Evolutionary conservation across 176 grass and related monocot genomes (phyloP).

Genomic region (Aegilops tauschii): DNA sequence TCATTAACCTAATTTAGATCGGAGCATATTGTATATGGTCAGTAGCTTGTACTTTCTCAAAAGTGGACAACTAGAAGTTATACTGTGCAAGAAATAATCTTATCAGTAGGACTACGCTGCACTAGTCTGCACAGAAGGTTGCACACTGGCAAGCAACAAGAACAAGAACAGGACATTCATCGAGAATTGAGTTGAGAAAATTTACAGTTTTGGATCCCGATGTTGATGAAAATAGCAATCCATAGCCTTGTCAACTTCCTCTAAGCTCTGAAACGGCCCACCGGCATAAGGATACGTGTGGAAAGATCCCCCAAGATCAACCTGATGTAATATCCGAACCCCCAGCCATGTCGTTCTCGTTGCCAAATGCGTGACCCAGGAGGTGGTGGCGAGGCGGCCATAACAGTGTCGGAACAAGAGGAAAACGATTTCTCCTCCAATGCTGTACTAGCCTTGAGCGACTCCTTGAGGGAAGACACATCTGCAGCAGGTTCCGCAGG

Average conservation of each 20-base stretch:
- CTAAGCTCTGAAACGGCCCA: not conserved
- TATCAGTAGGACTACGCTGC: not conserved
- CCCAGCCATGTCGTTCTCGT: not conserved
- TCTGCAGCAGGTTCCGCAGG: not conserved
- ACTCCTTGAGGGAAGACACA: not conserved
- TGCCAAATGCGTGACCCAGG: not conserved
- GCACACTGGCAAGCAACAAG: not conserved
- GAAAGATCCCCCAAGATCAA: not conserved
- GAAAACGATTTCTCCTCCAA: not conserved
- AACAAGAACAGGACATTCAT: not conserved
- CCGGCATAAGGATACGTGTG: not conserved
- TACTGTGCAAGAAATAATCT: not conserved
- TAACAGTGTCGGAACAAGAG: not conserved
- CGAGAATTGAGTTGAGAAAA: not conserved
- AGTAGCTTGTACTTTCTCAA: not conserved
- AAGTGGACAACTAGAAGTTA: not conserved
- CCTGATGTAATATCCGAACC: not conserved
- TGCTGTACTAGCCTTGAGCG: not conserved
- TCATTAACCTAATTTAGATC: not conserved
- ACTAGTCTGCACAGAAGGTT: not conserved
- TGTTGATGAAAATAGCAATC: not conserved
- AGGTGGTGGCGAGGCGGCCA: not conserved
- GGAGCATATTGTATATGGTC: not conserved
- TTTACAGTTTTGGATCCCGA: not conserved
- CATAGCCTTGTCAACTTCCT: not conserved